These are phyloP conservation scores for Pleurotus salmoneostramineus DNA, from an alignment of 768 basidiomycete genomes.

Conservation along the genomic window DNA sequence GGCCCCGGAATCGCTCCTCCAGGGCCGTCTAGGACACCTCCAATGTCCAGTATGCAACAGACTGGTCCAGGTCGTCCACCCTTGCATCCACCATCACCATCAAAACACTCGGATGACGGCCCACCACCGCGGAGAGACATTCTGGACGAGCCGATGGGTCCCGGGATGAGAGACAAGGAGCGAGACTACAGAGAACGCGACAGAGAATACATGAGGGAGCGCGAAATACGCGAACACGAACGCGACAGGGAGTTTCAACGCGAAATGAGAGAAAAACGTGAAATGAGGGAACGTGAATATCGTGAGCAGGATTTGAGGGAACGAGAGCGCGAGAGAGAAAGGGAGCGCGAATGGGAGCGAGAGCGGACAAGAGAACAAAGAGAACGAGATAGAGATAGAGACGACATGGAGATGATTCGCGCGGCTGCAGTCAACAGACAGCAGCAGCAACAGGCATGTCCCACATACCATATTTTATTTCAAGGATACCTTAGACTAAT, in stretches of 20 bases:
- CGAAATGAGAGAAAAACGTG: conserved; percentile 14
- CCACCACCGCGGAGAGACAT: neutral
- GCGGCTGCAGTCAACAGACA: conserved; percentile 13
- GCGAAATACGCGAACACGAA: conserved; percentile 11
- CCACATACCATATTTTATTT: conserved; percentile 1
- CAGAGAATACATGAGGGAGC: conserved; percentile 3
- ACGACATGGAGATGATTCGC: conserved; percentile 18
- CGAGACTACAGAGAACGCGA: conserved; percentile 16
- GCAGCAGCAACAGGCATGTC: conserved; percentile 8
- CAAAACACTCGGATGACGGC: conserved; percentile 8
- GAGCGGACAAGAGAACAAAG: conserved; percentile 21
- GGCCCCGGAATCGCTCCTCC: neutral
- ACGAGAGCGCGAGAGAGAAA: conserved; percentile 27
- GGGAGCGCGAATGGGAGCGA: conserved; percentile 20
- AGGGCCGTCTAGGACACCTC: conserved; percentile 1
- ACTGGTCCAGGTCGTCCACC: conserved; percentile 10
- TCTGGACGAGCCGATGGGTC: conserved; percentile 10
- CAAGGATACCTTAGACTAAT: neutral
- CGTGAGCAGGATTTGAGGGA: conserved; percentile 3
- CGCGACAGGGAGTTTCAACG: conserved; percentile 20
- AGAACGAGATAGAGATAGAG: conserved; percentile 7
- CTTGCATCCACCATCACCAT: conserved; percentile 17
- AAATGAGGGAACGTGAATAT: conserved; percentile 5
- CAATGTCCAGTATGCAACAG: conserved; percentile 4
- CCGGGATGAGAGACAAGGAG: conserved; percentile 17